A percentile compares a stretch with the other conserved stretches of the same genome.
Conservation (phyloP, 768 basidiomycete species). For the Wakefieldia striispora region DNA sequence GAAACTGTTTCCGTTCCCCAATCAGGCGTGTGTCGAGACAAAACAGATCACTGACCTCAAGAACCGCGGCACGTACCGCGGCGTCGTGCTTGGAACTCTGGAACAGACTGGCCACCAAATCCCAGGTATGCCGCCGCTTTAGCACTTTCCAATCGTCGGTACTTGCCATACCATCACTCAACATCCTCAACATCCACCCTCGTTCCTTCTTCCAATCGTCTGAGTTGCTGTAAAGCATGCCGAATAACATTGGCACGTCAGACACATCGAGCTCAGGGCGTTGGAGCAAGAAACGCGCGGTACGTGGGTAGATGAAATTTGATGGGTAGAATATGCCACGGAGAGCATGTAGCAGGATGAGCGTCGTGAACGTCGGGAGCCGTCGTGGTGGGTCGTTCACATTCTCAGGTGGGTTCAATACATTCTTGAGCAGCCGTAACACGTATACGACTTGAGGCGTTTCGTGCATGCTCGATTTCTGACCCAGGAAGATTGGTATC, state of each 20-base stretch:
- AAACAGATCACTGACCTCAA: constrained; percentile 54
- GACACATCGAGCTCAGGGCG: constrained; percentile 73
- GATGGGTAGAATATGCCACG: constrained; percentile 84
- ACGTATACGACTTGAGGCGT: constrained; percentile 70
- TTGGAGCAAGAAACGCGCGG: constrained; percentile 86
- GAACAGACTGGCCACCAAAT: constrained; percentile 78
- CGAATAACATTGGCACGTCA: constrained; percentile 91
- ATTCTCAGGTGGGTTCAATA: constrained; percentile 23
- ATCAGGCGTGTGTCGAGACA: neutral
- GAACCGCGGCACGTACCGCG: constrained; percentile 51
- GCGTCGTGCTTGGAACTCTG: constrained; percentile 60
- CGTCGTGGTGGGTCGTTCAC: constrained; percentile 54
- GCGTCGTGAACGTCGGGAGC: constrained; percentile 74
- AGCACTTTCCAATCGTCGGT: constrained; percentile 80
- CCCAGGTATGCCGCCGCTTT: constrained; percentile 84
- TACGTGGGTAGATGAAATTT: constrained; percentile 83
- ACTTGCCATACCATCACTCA: constrained; percentile 77
- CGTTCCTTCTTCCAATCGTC: constrained; percentile 87
- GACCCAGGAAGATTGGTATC: neutral
- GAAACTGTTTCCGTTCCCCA: constrained; percentile 43
- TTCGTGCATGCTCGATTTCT: constrained; percentile 75
- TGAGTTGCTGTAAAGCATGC: constrained; percentile 75
- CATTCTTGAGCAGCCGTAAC: constrained; percentile 40
- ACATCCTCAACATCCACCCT: constrained; percentile 83
- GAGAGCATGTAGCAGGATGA: constrained; percentile 81